These are phyloP conservation scores for Moricandia moricandioides DNA, from an alignment of 345 rosid genomes.

Conservation along the genomic window DNA sequence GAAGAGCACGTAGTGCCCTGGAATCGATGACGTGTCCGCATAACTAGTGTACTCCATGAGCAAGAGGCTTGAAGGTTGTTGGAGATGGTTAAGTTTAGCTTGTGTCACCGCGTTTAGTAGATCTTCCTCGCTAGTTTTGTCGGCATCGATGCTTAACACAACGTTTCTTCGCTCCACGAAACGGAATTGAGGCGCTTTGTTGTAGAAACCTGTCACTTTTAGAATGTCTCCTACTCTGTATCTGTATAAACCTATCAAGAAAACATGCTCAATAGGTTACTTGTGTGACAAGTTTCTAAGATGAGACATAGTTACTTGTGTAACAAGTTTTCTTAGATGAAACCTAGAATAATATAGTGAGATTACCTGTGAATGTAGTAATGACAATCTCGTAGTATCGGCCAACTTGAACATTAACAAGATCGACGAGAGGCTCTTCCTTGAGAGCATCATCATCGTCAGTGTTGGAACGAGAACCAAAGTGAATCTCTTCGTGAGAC, in stretches of 20 bases:
- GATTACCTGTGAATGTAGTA: constrained; percentile 82
- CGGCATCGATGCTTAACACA: constrained; percentile 78
- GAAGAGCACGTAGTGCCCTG: constrained; percentile 86
- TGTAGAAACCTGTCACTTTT: constrained; percentile 75
- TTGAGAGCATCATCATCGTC: constrained; percentile 50
- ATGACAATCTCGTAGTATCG: constrained; percentile 78
- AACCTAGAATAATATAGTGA: not conserved
- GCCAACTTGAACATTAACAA: constrained; percentile 69
- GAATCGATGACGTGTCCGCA: constrained; percentile 71
- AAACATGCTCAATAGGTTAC: not conserved
- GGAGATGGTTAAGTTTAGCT: constrained; percentile 56
- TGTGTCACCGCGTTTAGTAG: constrained; percentile 72
- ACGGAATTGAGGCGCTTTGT: constrained; percentile 83
- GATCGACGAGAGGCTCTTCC: constrained; percentile 52
- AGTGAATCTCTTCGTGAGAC: constrained; percentile 35
- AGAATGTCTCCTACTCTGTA: constrained; percentile 92
- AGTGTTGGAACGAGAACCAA: constrained; percentile 37
- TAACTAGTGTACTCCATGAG: constrained; percentile 79
- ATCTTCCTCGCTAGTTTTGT: constrained; percentile 92
- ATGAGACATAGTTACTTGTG: not conserved
- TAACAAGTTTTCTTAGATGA: not conserved
- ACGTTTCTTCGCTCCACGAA: constrained; percentile 81
- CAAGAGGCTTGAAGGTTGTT: constrained; percentile 63
- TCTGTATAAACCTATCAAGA: constrained; percentile 60
- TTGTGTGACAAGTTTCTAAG: constrained; percentile 15